These are phyloP conservation scores for Staphylotrichum tortipilum DNA, from an alignment of 495 filamentous ascomycete genomes.

Conservation along the genomic window DNA sequence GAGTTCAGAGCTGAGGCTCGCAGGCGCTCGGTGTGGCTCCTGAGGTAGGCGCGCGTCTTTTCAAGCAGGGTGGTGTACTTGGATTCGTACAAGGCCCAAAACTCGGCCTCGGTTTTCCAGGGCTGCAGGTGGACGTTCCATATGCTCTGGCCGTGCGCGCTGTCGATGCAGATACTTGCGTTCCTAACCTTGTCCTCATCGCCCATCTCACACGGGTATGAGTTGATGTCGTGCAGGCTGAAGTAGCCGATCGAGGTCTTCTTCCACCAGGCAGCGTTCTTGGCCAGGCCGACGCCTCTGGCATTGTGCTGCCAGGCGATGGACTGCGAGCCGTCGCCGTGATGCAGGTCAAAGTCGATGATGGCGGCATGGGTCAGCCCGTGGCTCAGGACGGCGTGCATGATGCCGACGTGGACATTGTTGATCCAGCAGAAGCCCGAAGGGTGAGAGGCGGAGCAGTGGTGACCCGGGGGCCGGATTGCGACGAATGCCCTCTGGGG, in stretches of 20 bases:
- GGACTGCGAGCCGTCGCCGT: constrained; percentile 90
- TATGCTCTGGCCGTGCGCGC: constrained; percentile 81
- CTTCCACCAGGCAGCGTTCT: constrained; percentile 61
- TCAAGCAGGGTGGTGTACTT: constrained; percentile 67
- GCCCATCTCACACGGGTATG: constrained; percentile 85
- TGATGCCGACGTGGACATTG: constrained; percentile 94
- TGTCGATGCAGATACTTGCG: constrained; percentile 85
- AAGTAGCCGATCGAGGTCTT: constrained; percentile 89
- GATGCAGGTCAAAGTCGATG: constrained; percentile 93
- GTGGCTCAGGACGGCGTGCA: constrained; percentile 71
- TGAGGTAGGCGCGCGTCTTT: constrained; percentile 70
- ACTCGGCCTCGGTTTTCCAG: constrained; percentile 73
- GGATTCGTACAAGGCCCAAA: constrained; percentile 77
- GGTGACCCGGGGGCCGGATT: constrained; percentile 83
- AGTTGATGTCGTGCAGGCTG: constrained; percentile 95
- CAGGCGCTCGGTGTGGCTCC: constrained; percentile 55
- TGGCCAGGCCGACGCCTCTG: constrained; percentile 45
- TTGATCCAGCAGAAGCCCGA: constrained; percentile 99
- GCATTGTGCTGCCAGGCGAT: constrained; percentile 84
- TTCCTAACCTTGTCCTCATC: constrained; percentile 84
- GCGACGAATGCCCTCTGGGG: constrained; percentile 69
- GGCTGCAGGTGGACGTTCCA: constrained; percentile 94
- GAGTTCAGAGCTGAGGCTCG: constrained; percentile 44
- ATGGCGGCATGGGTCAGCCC: constrained; percentile 91
- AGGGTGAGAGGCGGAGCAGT: constrained; percentile 78